phyloP scores from a whole-genome alignment of 1,284 basidiomycete genomes.

The Cerrena zonata region DNA sequence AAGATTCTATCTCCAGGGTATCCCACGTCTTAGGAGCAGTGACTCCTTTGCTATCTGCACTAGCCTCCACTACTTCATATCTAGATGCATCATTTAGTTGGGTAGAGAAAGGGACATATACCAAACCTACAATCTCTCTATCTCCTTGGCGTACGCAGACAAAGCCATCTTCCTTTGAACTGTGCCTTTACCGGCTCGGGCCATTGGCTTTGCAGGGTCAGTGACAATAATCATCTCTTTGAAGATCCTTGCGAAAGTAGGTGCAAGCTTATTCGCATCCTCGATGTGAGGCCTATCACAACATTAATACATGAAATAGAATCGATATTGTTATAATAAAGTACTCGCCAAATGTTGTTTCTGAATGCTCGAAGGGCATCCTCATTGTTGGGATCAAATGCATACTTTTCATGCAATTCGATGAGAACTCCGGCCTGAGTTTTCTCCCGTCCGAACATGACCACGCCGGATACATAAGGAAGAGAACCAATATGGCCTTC shows the following conservation, averaged over 20 bases:
- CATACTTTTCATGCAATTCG: conserved; percentile 13
- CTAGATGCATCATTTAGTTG: conserved; percentile 2
- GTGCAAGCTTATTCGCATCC: conserved; percentile 31
- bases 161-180: conserved; percentile 21
- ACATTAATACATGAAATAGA: background rate
- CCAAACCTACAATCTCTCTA: conserved; percentile 26
- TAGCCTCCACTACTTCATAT: conserved; percentile 23
- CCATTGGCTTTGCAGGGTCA: conserved; percentile 18
- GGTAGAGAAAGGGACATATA: background rate
- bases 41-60: conserved; percentile 14
- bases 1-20: background rate
- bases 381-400: conserved; percentile 8
- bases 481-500: conserved; percentile 26
- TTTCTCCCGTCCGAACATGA: conserved; percentile 21
- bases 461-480: conserved; percentile 21
- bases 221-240: conserved; percentile 30
- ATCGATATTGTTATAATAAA: background rate
- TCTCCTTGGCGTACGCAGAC: conserved; percentile 22
- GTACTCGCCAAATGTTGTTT: conserved; percentile 12
- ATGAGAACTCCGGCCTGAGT: conserved; percentile 19
- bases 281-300: conserved; percentile 29
- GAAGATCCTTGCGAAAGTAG: conserved; percentile 34
- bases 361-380: conserved; percentile 3
- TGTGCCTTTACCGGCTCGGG: conserved; percentile 27
- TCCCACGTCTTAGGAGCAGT: conserved; percentile 23